Conservation (phyloP, 768 basidiomycete genomes). For the Lyophyllum atratum region DNA sequence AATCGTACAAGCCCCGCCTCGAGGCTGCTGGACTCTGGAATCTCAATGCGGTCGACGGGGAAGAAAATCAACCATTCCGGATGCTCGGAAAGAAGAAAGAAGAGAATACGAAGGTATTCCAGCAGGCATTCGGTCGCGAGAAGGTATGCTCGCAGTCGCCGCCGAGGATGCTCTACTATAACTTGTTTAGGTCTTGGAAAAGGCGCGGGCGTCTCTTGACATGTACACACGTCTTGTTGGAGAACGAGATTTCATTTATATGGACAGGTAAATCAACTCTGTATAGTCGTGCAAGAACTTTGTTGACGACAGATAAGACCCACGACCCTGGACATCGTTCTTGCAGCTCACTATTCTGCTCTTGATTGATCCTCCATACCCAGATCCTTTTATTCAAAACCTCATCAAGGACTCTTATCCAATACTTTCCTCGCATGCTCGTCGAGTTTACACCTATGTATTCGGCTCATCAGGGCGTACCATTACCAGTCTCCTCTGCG, state of each 20-base stretch:
- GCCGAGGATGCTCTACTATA: background rate
- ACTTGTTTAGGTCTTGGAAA: constrained; percentile 52
- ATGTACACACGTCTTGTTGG: constrained; percentile 59
- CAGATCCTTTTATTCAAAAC: constrained; percentile 57
- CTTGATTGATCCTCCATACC: constrained; percentile 57
- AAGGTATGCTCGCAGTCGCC: constrained; percentile 45
- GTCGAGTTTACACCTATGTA: constrained; percentile 41
- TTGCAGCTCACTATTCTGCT: constrained; percentile 73
- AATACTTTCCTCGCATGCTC: constrained; percentile 57
- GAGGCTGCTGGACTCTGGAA: constrained; percentile 68
- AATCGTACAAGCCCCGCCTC: constrained; percentile 55
- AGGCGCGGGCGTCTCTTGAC: constrained; percentile 56
- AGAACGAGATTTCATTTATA: constrained; percentile 51
- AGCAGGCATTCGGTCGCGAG: constrained; percentile 62
- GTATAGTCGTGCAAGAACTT: background rate
- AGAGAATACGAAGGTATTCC: constrained; percentile 38
- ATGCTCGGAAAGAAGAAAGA: constrained; percentile 31
- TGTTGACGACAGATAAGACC: constrained; percentile 39
- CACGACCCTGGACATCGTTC: constrained; percentile 61
- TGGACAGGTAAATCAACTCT: constrained; percentile 42
- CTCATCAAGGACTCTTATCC: constrained; percentile 60
- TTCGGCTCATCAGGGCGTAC: constrained; percentile 19
- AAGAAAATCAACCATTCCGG: constrained; percentile 45
- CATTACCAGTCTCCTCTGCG: constrained; percentile 8
- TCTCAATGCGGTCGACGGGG: constrained; percentile 39